Evolutionary conservation across 345 rosid genomes (phyloP), one percentile per base, ranked within the genome.

Genomic region (Citrus inodora): DNA sequence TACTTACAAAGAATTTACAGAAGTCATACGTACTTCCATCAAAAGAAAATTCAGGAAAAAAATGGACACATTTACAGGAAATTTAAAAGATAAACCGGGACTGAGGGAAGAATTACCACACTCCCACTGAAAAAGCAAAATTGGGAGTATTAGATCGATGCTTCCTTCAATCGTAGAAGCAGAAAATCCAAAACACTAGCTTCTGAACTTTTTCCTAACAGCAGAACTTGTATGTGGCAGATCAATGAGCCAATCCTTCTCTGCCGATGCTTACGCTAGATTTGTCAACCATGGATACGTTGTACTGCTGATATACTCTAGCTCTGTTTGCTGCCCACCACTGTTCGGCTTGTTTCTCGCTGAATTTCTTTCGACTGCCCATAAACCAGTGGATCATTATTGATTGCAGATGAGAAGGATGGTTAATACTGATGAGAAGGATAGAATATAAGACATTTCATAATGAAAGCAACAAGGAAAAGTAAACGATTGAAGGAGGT

Each of bases 301-400:
- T 90, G 86, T 90, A 89, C 51, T 83, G 81, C 76, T 90, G 88
- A 67, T 90, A 92, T 30, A 92, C 88, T 77, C 94, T 85, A 55
- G 86, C 91, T 63, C 93, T 84, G 85, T 92, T 92, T 65, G 86
- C 86, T 30, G 90, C 89, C 97, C 97, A 92, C 97, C 97, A 90
- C 72, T 89, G 90, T 76, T 89, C 97, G 19, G 97, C 94, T 85
- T 92, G 92, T 71, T 90, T 89, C 86, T 92, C 97, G 10, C 86
- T 89, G 86, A 92, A 92, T 69, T 86, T 85, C 84, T 86, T 92
- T 40, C 94, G 93, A 78, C 97, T 92, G 89, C 82, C 76, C 35
- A 53, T 17, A 53, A 17, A 53, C 11, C 58, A 16, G 6, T 17
- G 19, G 56, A 51, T 51, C 56, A 51, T 51, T 16, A 53, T 16